phyloP scores from a whole-genome alignment of 129 eudicot species.

The Mikania micrantha region DNA sequence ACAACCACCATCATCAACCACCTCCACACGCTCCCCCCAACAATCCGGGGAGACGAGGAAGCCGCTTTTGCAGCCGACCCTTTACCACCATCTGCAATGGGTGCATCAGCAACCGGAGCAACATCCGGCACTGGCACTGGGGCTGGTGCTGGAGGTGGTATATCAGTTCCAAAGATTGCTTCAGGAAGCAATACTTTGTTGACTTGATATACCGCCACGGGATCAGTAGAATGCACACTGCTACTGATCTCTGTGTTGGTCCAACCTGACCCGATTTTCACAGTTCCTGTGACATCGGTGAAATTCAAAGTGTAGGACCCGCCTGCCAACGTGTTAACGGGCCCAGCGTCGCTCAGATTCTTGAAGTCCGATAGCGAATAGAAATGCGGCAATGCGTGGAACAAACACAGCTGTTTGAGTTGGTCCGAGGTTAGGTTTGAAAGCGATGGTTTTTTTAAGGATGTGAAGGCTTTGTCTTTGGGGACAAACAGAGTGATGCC shows the following conservation, averaged over 20 bases:
- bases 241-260: constrained; percentile 70
- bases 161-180: constrained; percentile 87
- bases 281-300: constrained; percentile 54
- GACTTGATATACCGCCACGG: constrained; percentile 73
- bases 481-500: constrained; percentile 87
- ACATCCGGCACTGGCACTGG: constrained; percentile 60
- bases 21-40: constrained; percentile 32
- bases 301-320: constrained; percentile 56
- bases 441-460: constrained; percentile 48
- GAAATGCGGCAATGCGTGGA: constrained; percentile 82
- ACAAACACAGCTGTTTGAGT: constrained; percentile 61
- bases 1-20: constrained; percentile 32
- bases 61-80: constrained; percentile 22
- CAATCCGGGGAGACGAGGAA: constrained; percentile 24
- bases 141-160: constrained; percentile 77
- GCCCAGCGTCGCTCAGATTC: constrained; percentile 58
- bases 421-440: constrained; percentile 77
- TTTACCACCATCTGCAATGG: constrained; percentile 29
- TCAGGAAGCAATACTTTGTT: constrained; percentile 73
- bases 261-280: constrained; percentile 72
- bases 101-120: constrained; percentile 63
- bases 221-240: constrained; percentile 68
- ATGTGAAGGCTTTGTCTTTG: constrained; percentile 56
- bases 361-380: constrained; percentile 72
- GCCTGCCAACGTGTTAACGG: constrained; percentile 64